A percentile compares a stretch with the other conserved stretches of the same genome.
phyloP scores from a whole-genome alignment of 1,284 basidiomycete species.

The Leccinum fallax region DNA sequence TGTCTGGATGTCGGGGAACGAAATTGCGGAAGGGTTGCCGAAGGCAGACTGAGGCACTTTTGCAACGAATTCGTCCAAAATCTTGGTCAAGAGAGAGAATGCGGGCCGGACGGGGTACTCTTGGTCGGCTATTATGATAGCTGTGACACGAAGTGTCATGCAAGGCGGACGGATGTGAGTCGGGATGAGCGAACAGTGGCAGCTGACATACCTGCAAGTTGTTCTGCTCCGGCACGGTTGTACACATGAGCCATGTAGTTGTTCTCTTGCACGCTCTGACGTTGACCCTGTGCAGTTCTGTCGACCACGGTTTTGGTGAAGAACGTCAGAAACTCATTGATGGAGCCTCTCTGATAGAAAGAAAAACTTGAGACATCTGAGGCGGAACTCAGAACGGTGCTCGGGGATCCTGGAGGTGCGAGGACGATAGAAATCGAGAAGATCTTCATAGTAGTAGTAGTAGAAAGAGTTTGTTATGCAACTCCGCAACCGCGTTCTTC shows the following conservation, averaged over 20 bases:
- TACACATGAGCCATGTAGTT: conserved; percentile 94
- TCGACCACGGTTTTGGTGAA: conserved; percentile 93
- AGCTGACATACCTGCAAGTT: conserved; percentile 68
- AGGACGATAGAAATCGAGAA: conserved; percentile 66
- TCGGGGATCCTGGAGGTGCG: conserved; percentile 56
- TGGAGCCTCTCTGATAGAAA: conserved; percentile 89
- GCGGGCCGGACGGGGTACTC: conserved; percentile 98
- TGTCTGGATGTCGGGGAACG: conserved; percentile 71
- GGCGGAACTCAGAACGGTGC: conserved; percentile 71
- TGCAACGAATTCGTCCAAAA: conserved; percentile 90
- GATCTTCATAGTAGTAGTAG: conserved; percentile 60
- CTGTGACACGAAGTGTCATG: conserved; percentile 42
- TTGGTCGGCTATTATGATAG: conserved; percentile 91
- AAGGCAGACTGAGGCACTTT: conserved; percentile 76
- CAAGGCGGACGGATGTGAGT: conserved; percentile 2
- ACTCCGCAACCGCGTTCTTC: neutral
- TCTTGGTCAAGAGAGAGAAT: conserved; percentile 93
- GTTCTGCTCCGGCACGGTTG: conserved; percentile 78
- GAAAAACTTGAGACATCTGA: conserved; percentile 91
- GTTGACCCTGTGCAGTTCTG: conserved; percentile 82
- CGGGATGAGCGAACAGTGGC: neutral
- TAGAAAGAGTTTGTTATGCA: neutral
- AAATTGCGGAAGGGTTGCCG: conserved; percentile 62
- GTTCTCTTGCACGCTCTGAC: conserved; percentile 96
- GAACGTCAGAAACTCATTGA: conserved; percentile 89